A percentile compares a stretch with the other conserved stretches of the same genome.
Evolutionary conservation across 1,284 basidiomycete genomes (phyloP).

Genomic region (Naganishia liquefaciens): DNA sequence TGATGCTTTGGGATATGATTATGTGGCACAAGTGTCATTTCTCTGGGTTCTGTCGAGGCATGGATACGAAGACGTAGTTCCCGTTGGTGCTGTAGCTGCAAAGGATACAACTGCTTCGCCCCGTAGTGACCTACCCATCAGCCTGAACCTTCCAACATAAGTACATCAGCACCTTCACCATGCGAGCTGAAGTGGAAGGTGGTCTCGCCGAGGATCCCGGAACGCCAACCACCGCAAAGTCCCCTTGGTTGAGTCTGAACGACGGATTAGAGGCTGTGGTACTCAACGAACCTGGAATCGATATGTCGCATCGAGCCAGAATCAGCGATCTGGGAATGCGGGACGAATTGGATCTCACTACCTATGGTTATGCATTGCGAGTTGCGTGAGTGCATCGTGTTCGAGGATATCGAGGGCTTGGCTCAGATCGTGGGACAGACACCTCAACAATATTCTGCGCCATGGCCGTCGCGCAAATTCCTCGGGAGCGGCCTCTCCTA

Average conservation of each 20-base stretch:
- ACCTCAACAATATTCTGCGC: slow-evolving; percentile 27
- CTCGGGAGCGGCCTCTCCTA: slow-evolving; percentile 12
- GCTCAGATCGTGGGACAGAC: neutral
- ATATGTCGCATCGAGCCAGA: slow-evolving; percentile 9
- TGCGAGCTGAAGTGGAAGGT: slow-evolving; percentile 19
- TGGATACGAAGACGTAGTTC: too few species aligned
- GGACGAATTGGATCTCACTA: slow-evolving; percentile 47
- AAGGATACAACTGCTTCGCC: too few species aligned
- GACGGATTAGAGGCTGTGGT: slow-evolving; percentile 12
- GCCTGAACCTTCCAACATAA: neutral
- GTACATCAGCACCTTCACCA: neutral
- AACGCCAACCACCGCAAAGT: slow-evolving; percentile 13
- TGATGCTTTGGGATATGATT: too few species aligned
- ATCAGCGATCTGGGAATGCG: slow-evolving; percentile 21
- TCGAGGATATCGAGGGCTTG: neutral
- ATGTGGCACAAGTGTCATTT: too few species aligned
- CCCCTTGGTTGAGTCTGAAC: slow-evolving; percentile 23
- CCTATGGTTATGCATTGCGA: slow-evolving; percentile 49
- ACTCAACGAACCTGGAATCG: slow-evolving; percentile 12
- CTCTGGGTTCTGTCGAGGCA: too few species aligned
- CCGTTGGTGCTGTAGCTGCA: too few species aligned
- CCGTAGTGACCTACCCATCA: too few species aligned
- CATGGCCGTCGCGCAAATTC: slow-evolving; percentile 1
- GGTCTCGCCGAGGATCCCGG: slow-evolving; percentile 9
- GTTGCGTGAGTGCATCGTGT: slow-evolving; percentile 45